Percentiles rank a stretch among this genome's conserved stretches.
Conservation (phyloP, 2,329 filamentous ascomycete species). For the Alternaria incomplexa region DNA sequence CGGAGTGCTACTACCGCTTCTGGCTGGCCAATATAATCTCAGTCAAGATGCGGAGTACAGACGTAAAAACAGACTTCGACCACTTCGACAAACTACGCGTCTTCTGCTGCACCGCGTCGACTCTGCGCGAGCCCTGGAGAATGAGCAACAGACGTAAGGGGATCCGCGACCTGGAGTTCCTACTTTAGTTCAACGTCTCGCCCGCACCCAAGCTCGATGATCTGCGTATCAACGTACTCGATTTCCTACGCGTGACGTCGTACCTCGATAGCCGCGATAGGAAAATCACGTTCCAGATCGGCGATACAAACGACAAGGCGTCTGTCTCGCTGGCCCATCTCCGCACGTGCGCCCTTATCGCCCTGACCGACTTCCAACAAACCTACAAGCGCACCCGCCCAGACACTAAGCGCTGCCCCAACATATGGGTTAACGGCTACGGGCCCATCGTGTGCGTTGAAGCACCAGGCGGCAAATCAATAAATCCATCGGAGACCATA, state of each 20-base stretch:
- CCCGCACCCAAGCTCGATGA: not conserved
- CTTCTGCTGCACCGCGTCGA: not conserved
- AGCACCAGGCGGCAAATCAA: not conserved
- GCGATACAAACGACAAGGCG: not conserved
- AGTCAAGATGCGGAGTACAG: not conserved
- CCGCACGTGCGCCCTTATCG: not conserved
- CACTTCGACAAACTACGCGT: not conserved
- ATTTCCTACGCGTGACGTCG: not conserved
- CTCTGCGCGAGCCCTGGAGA: not conserved
- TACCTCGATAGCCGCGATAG: not conserved
- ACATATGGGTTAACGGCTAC: not conserved
- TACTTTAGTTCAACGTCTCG: not conserved
- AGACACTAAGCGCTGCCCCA: not conserved
- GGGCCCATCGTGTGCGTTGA: not conserved
- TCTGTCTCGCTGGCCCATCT: not conserved
- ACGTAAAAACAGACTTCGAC: not conserved
- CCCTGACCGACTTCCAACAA: not conserved
- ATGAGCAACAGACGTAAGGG: not conserved
- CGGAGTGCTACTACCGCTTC: not conserved
- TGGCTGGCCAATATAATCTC: not conserved
- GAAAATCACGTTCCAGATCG: not conserved
- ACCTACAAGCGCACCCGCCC: not conserved
- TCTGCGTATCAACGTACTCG: not conserved
- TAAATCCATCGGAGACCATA: not conserved
- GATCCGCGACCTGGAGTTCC: not conserved